phyloP scores from a whole-genome alignment of 2,329 filamentous ascomycete genomes.

The Fusarium tuaranense region DNA sequence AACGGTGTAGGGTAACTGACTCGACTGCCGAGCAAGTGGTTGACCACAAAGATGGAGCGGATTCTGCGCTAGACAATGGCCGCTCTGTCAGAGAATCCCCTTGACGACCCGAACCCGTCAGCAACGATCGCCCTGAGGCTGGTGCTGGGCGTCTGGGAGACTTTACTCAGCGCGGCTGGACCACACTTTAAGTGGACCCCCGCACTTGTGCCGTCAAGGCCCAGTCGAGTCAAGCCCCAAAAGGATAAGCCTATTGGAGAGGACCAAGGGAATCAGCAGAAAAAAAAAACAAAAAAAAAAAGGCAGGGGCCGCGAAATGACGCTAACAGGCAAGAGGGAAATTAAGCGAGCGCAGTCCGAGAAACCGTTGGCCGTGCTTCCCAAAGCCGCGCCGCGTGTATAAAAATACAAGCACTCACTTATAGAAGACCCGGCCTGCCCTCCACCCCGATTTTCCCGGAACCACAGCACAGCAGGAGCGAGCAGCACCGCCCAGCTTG shows the following conservation, averaged over 20 bases:
- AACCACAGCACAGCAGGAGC: constrained; percentile 41
- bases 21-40: neutral
- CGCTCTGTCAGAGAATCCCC: neutral
- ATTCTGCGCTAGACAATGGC: neutral
- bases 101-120: neutral
- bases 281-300: constrained; percentile 30
- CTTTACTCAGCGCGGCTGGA: constrained; percentile 21
- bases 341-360: constrained; percentile 51
- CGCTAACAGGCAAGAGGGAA: constrained; percentile 52
- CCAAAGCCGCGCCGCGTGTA: constrained; percentile 52
- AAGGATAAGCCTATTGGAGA: constrained; percentile 32
- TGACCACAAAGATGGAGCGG: neutral
- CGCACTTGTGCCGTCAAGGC: constrained; percentile 11
- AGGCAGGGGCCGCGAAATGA: constrained; percentile 40
- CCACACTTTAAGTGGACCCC: constrained; percentile 29
- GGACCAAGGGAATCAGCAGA: constrained; percentile 33
- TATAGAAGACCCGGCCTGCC: constrained; percentile 59
- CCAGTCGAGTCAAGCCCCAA: constrained; percentile 27
- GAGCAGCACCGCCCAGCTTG: constrained; percentile 17
- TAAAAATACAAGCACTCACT: constrained; percentile 60
- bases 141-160: constrained; percentile 20
- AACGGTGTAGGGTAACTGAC: neutral
- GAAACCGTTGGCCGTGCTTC: constrained; percentile 50
- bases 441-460: constrained; percentile 55
- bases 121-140: constrained; percentile 38